Evolutionary conservation across 208 protist genomes (phyloP).

Genomic region (Wallacemonas collosoma): DNA sequence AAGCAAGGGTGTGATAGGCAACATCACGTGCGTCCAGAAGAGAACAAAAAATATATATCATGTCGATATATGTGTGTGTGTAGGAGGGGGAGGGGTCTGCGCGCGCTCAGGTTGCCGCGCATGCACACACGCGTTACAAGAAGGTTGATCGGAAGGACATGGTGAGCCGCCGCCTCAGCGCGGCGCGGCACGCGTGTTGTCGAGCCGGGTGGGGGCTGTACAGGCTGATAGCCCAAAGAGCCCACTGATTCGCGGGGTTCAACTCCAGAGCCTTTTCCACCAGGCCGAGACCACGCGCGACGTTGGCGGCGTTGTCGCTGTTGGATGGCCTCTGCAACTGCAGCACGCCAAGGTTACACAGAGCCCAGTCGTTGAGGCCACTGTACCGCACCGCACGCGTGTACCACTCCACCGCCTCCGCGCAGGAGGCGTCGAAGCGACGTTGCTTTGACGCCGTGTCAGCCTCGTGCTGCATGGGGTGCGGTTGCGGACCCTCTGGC

Average conservation of each 20-base stretch:
- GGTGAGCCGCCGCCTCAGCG: constrained; percentile 26
- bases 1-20: too few species aligned
- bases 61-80: neutral
- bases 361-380: constrained; percentile 19
- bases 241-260: constrained; percentile 52
- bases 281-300: constrained; percentile 26
- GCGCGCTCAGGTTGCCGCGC: too few species aligned
- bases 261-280: constrained; percentile 36
- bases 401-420: constrained; percentile 6
- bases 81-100: neutral
- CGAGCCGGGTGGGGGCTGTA: constrained; percentile 22
- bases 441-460: neutral
- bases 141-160: constrained; percentile 14
- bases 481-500: neutral
- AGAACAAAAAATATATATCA: too few species aligned
- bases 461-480: neutral
- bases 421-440: constrained; percentile 5
- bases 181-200: constrained; percentile 26
- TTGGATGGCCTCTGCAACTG: neutral
- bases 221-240: constrained; percentile 39
- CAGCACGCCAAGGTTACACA: constrained; percentile 8
- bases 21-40: too few species aligned
- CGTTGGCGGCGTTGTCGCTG: neutral
- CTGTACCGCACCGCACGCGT: neutral
- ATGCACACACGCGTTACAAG: neutral